phyloP scores from a whole-genome alignment of 371 early-diverging fungal genomes.

The Mucor indicus region DNA sequence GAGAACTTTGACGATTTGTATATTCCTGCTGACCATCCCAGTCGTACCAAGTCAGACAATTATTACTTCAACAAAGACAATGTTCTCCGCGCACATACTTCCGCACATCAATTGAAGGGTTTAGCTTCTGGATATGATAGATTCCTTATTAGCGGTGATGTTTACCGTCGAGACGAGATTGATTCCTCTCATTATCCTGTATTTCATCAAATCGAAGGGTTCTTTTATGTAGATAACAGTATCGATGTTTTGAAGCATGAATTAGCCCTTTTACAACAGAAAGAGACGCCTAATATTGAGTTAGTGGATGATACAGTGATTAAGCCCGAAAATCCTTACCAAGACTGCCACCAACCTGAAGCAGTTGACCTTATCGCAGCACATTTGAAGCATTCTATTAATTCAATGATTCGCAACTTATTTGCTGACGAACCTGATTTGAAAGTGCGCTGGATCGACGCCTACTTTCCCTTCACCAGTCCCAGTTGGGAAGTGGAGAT shows the following conservation, averaged over 20 bases:
- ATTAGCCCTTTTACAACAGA: slow-evolving; percentile 10
- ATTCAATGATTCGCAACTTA: slow-evolving; percentile 72
- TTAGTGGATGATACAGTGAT: slow-evolving; percentile 56
- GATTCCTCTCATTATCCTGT: slow-evolving; percentile 95
- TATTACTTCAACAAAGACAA: slow-evolving; percentile 85
- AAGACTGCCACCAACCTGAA: slow-evolving; percentile 51
- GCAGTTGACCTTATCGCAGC: slow-evolving; percentile 54
- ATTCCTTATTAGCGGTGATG: slow-evolving; percentile 91
- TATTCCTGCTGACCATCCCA: slow-evolving; percentile 81
- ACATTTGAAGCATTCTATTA: slow-evolving; percentile 79
- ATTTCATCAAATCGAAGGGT: slow-evolving; percentile 98
- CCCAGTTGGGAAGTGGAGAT: slow-evolving; percentile 98
- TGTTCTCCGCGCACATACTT: slow-evolving; percentile 92
- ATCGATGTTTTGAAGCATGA: slow-evolving; percentile 17
- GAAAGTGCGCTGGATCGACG: slow-evolving; percentile 94
- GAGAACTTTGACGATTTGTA: slow-evolving; percentile 94
- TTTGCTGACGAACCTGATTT: slow-evolving; percentile 66
- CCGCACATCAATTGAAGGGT: slow-evolving; percentile 88
- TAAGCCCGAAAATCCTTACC: slow-evolving; percentile 56
- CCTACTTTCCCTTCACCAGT: slow-evolving; percentile 93
- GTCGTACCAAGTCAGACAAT: slow-evolving; percentile 81
- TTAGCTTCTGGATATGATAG: slow-evolving; percentile 50
- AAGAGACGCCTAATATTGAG: slow-evolving; percentile 47
- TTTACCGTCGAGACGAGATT: slow-evolving; percentile 97
- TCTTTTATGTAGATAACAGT: slow-evolving; percentile 55